These are phyloP conservation scores for Colletotrichum lini DNA, from an alignment of 2,329 filamentous ascomycete genomes.

Conservation along the genomic window DNA sequence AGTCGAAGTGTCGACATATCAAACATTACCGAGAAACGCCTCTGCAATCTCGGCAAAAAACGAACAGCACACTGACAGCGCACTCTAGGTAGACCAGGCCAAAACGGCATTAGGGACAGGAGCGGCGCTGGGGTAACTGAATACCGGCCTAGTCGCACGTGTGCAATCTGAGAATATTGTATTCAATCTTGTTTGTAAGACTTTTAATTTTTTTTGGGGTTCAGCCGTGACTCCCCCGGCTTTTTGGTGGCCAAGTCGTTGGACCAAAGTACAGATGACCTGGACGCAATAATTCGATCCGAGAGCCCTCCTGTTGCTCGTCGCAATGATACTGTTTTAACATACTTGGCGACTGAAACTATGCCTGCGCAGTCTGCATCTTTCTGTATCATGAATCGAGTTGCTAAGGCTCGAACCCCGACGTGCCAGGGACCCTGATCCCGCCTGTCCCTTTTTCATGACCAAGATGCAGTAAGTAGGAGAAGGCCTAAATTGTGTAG, in stretches of 20 bases:
- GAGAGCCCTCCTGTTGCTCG: constrained; percentile 5
- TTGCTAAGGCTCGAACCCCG: constrained; percentile 6
- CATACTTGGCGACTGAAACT: constrained; percentile 3
- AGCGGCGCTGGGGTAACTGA: too few species aligned
- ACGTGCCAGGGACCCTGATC: constrained; percentile 10
- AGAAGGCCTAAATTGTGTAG: constrained; percentile 36
- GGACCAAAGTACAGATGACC: constrained; percentile 18
- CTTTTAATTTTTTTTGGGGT: constrained; percentile 14
- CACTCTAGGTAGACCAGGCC: not conserved
- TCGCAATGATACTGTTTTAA: constrained; percentile 1
- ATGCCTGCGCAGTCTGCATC: not conserved
- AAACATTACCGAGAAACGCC: not conserved
- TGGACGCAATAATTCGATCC: constrained; percentile 10
- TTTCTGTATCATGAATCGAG: constrained; percentile 10
- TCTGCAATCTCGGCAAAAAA: not conserved
- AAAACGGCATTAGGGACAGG: not conserved
- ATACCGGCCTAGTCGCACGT: not conserved
- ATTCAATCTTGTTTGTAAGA: constrained; percentile 37
- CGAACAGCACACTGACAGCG: not conserved
- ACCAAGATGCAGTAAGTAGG: constrained; percentile 21
- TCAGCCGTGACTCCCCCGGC: constrained; percentile 17
- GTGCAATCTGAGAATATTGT: constrained; percentile 30
- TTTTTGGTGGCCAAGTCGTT: constrained; percentile 23
- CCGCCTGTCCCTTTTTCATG: constrained; percentile 18
- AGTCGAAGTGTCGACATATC: not conserved